These are phyloP conservation scores for Sambucus nigra DNA, from an alignment of 129 eudicot species.

Conservation along the genomic window DNA sequence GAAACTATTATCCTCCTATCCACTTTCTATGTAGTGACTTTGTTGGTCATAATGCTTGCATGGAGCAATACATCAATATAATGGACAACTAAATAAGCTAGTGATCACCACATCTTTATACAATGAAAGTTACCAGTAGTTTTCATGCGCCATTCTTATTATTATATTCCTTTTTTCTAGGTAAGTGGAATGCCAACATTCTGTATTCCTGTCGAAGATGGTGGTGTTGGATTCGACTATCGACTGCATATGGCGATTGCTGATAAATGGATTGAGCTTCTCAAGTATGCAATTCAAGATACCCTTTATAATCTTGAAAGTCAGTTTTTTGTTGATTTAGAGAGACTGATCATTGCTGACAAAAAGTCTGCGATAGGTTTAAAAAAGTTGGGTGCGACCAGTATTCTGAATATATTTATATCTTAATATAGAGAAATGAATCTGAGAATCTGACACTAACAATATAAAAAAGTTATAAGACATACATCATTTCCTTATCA, in stretches of 20 bases:
- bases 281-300: conserved; percentile 44
- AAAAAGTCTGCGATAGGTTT: neutral
- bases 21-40: neutral
- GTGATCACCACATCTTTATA: neutral
- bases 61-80: neutral
- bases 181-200: conserved; percentile 99
- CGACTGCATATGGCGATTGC: conserved; percentile 99
- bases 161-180: conserved; percentile 25
- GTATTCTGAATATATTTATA: too few relatives aligned
- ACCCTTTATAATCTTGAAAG: neutral
- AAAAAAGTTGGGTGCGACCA: neutral
- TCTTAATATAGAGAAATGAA: too few relatives aligned
- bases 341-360: neutral
- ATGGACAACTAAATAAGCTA: neutral
- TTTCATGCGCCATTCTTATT: conserved; percentile 2
- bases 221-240: conserved; percentile 95
- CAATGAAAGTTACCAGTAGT: neutral
- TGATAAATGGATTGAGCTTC: conserved; percentile 97
- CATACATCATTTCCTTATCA: too few relatives aligned
- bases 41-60: neutral
- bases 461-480: too few relatives aligned
- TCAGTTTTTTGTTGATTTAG: neutral
- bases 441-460: too few relatives aligned
- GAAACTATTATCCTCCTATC: too few relatives aligned
- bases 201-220: conserved; percentile 79